Percentiles rank a stretch among this genome's conserved stretches.
Conservation (phyloP, 2,329 filamentous ascomycete genomes). For the Colletotrichum neosansevieriae region DNA sequence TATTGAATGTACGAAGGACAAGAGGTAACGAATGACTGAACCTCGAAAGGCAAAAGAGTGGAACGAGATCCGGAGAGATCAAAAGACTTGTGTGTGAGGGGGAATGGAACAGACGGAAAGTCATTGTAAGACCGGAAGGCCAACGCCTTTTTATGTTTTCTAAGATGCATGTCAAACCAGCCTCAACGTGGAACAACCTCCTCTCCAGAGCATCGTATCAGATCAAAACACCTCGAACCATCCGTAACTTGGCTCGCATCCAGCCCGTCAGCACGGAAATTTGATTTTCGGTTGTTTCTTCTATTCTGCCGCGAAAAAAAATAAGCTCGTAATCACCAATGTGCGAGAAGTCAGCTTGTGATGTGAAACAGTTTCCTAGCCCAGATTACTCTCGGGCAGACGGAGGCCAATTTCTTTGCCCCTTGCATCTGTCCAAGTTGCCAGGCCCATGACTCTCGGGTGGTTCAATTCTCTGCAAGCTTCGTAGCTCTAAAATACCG, state of each 20-base stretch:
- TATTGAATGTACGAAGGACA: constrained; percentile 7
- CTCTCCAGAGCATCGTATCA: background rate
- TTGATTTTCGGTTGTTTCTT: background rate
- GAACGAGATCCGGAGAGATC: background rate
- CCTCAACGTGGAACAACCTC: background rate
- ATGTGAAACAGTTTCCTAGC: no score
- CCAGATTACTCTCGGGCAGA: no score
- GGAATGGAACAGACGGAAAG: background rate
- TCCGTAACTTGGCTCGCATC: background rate
- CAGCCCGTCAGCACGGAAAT: constrained; percentile 10
- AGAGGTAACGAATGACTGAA: constrained; percentile 12
- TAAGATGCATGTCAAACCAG: background rate
- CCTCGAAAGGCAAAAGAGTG: constrained; percentile 18
- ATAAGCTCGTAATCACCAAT: background rate
- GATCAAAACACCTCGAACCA: constrained; percentile 9
- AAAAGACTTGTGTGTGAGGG: background rate
- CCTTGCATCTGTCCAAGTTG: no score
- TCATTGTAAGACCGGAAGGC: background rate
- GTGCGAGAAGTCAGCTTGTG: background rate
- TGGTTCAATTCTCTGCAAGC: no score
- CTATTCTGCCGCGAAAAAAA: background rate
- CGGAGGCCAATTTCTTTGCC: no score
- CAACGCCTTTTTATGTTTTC: constrained; percentile 4
- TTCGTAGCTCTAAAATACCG: no score
- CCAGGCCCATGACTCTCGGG: no score